Base-by-base conservation (phyloP, 192 early-diverging fungal species). In the Dissophora globulifera region DNA sequence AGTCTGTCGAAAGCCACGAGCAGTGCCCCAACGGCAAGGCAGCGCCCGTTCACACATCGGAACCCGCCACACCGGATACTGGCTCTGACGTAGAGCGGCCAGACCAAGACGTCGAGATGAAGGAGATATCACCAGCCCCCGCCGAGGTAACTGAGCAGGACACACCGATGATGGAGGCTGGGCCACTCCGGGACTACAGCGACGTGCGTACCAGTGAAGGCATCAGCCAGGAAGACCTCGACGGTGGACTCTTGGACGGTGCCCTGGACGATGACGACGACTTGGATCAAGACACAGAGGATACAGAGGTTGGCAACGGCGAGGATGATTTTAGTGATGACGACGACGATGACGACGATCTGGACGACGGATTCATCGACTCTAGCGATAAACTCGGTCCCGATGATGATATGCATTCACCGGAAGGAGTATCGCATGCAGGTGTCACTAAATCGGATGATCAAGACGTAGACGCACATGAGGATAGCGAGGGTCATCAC, bases 231-330 rank as follows among this genome's bases (percentile, higher is more conserved):
- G 62, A 66, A 13, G 72, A 76, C 62, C 72, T 76, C 3, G 63
- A 76, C 27, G 72, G 72, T 15, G 72, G 48, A n/a, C 64, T 76
- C 26, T 40, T 76, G 45, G 72, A 76, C 49, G 72, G 72, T 22
- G 72, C 72, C 12, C 45, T 76, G 43, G 72, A 76, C 35, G 72
- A 76, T 12, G 66, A 76, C 22, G 72, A 76, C 22, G 72, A 76
- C 23, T 51, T 76, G 15, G 72, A 67, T 62, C 72, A 76, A 33
- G 72, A 76, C 29, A 76, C 72, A 9, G 72, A 76, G 52, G 72
- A 76, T 40, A 76, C 72, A 1, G 72, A 76, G 23, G 72, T 76
- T 8, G 63, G 63, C 30, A 67, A 76, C 48, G 71, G 62, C 4
- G 71, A 75, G 2, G 49, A 59, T 17, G 72, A 62, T 22, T 66